Conservation (phyloP, 2,329 filamentous ascomycete genomes). For the Apiospora aurea region DNA sequence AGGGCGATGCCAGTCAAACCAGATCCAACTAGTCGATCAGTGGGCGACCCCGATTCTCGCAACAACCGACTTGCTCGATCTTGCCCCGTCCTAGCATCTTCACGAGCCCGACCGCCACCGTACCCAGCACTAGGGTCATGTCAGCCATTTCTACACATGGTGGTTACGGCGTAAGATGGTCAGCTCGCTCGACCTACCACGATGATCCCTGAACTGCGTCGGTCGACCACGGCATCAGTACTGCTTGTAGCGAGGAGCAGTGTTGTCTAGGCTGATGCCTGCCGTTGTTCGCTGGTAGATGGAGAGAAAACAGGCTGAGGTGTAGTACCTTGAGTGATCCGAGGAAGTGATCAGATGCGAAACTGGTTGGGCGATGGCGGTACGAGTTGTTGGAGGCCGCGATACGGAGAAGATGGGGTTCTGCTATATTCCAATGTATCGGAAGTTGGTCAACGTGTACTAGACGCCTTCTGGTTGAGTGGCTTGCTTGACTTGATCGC, state of each 20-base stretch:
- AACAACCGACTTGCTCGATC: background rate
- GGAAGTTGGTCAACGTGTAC: background rate
- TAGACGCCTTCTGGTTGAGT: background rate
- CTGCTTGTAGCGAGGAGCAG: background rate
- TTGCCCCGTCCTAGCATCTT: background rate
- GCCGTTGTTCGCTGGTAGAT: too few relatives aligned
- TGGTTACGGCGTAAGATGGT: background rate
- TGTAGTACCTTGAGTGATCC: background rate
- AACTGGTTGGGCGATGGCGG: background rate
- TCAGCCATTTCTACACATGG: background rate
- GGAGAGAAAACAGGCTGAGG: background rate
- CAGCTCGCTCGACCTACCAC: background rate
- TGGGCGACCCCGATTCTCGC: background rate
- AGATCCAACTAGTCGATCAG: background rate
- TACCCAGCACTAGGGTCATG: background rate
- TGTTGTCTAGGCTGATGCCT: background rate
- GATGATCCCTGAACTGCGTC: constrained; percentile 8
- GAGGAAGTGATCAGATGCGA: background rate
- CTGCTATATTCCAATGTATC: background rate
- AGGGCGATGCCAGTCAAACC: background rate
- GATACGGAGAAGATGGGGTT: background rate
- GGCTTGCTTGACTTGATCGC: background rate
- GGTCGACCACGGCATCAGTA: constrained; percentile 2
- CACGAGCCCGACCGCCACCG: background rate
- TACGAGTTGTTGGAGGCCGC: background rate